Base-by-base conservation (phyloP, 768 basidiomycete genomes). In the Boletus reticuloceps region DNA sequence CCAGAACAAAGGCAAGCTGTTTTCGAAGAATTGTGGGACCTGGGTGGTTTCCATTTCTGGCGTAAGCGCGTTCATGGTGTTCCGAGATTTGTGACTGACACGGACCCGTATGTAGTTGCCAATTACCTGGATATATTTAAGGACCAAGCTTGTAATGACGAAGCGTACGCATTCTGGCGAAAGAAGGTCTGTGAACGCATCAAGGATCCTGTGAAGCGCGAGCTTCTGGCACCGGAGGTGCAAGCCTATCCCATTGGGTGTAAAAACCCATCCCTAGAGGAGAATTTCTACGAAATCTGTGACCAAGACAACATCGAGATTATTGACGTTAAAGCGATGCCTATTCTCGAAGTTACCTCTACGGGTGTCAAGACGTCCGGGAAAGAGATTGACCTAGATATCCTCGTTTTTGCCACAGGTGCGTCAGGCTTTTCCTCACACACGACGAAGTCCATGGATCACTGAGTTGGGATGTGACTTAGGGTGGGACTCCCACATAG, bases 381-480 rank as follows among this genome's bases (percentile, higher is more conserved):
- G 2, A 50, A 47, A 47, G 57, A 58, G 22, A 25, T 41, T 14
- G 55, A 58, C 13, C 7, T 58, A 13, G 50, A 58, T 36, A 19
- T 58, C 14, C 39, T 58, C 7, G 9, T 58, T n/a, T 44, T 58
- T 19, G 58, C 58, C 4, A 58, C 58, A 17, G 58, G 58, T 58
- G 11, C 34, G 54, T 29, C 36, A 25, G 7, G 4, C 2, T 5
- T 6, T 50, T 51, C 25, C 50, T 12, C 1, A 5, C 20, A 44
- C 20, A 29, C 27, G 27, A 29, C 7, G 22, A 32, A 4, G 22
- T 17, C 14, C n/a, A 29, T 9, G 3, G 2, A 16, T 17, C 32
- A 13, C 19, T 27, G n/a, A 51, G 25, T 19, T 29, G 29, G 25
- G 32, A 17, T 12, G 11, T 16, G n/a, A 16, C 7, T 34, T 44